Conservation (phyloP, 176 grass and related monocot species). For the Carex scoparia region DNA sequence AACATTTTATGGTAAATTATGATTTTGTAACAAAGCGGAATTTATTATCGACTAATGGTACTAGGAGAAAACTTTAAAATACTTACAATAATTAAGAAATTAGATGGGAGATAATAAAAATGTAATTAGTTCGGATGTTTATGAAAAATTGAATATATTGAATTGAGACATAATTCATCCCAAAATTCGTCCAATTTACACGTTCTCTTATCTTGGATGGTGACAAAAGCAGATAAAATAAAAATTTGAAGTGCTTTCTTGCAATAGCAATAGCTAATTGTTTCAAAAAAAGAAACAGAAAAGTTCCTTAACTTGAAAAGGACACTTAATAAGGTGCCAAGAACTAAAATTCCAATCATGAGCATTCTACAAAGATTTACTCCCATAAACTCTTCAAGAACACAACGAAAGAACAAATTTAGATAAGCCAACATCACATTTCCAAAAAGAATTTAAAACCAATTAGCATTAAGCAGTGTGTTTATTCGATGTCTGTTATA, state of each 20-base stretch:
- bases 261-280: too few species aligned
- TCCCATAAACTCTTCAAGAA: too few species aligned
- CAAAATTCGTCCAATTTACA: too few species aligned
- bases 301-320: not conserved
- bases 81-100: too few species aligned
- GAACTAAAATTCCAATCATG: not conserved
- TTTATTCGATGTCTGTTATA: slow-evolving; percentile 11
- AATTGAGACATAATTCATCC: too few species aligned
- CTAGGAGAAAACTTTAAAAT: too few species aligned
- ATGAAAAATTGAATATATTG: too few species aligned
- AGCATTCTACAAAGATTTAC: not conserved
- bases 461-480: not conserved
- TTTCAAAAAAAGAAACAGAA: not conserved
- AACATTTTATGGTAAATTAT: not conserved
- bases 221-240: not conserved
- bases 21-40: not conserved
- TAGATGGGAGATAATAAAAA: too few species aligned
- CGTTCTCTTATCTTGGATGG: too few species aligned
- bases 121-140: too few species aligned
- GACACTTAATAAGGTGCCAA: not conserved
- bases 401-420: too few species aligned
- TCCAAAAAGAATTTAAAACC: not conserved
- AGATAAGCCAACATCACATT: too few species aligned
- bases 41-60: not conserved
- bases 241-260: not conserved